phyloP scores from a whole-genome alignment of 805 yeast species.

The Priceomyces medius region DNA sequence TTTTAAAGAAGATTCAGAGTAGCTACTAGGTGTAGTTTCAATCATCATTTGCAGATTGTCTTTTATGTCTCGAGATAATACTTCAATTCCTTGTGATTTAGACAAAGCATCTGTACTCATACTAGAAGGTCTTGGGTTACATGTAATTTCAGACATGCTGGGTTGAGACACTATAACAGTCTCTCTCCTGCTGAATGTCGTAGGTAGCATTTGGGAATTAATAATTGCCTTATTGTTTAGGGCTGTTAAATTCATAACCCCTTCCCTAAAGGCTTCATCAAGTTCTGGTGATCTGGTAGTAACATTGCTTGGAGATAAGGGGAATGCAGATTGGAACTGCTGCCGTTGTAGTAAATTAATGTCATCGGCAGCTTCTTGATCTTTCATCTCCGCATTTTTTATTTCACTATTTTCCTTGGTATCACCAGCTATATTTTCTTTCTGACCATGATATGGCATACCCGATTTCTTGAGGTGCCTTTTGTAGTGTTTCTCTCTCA shows the following conservation, averaged over 20 bases:
- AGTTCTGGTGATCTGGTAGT: not conserved
- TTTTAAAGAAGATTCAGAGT: not conserved
- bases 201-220: not conserved
- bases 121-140: not conserved
- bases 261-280: not conserved
- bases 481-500: conserved; percentile 20
- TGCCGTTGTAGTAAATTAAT: not conserved
- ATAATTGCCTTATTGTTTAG: not conserved
- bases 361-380: not conserved
- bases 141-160: not conserved
- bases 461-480: conserved; percentile 13
- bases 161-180: not conserved
- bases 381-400: not conserved
- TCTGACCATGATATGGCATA: not conserved
- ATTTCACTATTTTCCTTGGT: not conserved
- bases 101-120: not conserved
- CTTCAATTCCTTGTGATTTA: not conserved
- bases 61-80: not conserved
- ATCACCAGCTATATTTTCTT: not conserved
- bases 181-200: not conserved
- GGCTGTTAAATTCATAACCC: not conserved
- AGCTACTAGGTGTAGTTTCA: not conserved
- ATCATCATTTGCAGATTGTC: not conserved
- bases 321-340: not conserved
- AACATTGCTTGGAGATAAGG: not conserved